Conservation (phyloP, 2,329 filamentous ascomycete species). For the Hortaea werneckii region DNA sequence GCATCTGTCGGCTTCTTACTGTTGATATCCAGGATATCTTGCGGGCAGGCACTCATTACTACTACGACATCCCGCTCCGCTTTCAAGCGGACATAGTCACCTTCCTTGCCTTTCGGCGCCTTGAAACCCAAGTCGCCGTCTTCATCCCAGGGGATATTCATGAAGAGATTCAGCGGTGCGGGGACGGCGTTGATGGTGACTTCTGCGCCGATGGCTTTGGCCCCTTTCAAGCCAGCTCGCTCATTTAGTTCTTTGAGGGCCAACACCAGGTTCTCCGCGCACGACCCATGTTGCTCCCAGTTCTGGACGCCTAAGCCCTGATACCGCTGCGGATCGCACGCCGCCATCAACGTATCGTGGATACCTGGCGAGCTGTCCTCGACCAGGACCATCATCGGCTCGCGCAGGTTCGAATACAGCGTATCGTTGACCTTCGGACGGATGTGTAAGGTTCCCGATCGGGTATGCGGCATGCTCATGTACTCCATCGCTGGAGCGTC, state of each 20-base stretch:
- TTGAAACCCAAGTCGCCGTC: slow-evolving; percentile 33
- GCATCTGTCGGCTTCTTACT: slow-evolving; percentile 32
- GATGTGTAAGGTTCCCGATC: slow-evolving; percentile 32
- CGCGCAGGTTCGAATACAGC: slow-evolving; percentile 36
- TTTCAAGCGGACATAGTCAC: slow-evolving; percentile 35
- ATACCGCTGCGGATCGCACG: slow-evolving; percentile 38
- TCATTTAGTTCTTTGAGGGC: slow-evolving; percentile 40
- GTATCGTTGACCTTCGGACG: slow-evolving; percentile 32
- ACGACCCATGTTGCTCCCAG: slow-evolving; percentile 37
- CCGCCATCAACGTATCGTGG: slow-evolving; percentile 39
- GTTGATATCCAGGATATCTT: slow-evolving; percentile 36
- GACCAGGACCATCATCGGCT: slow-evolving; percentile 36
- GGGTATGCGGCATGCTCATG: slow-evolving; percentile 37
- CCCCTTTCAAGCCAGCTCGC: slow-evolving; percentile 35
- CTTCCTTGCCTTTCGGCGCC: slow-evolving; percentile 28
- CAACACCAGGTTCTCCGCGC: slow-evolving; percentile 40
- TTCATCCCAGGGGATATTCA: slow-evolving; percentile 37
- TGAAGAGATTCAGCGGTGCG: slow-evolving; percentile 38
- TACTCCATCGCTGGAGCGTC: slow-evolving; percentile 35
- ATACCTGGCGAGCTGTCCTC: slow-evolving; percentile 35
- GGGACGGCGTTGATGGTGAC: slow-evolving; percentile 39
- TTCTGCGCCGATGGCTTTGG: slow-evolving; percentile 37
- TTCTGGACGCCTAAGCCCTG: slow-evolving; percentile 32
- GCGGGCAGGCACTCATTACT: slow-evolving; percentile 39
- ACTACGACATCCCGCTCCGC: slow-evolving; percentile 37